Evolutionary conservation across 495 filamentous ascomycete species (phyloP).

Genomic region (Hyphodiscus hymeniophilus): DNA sequence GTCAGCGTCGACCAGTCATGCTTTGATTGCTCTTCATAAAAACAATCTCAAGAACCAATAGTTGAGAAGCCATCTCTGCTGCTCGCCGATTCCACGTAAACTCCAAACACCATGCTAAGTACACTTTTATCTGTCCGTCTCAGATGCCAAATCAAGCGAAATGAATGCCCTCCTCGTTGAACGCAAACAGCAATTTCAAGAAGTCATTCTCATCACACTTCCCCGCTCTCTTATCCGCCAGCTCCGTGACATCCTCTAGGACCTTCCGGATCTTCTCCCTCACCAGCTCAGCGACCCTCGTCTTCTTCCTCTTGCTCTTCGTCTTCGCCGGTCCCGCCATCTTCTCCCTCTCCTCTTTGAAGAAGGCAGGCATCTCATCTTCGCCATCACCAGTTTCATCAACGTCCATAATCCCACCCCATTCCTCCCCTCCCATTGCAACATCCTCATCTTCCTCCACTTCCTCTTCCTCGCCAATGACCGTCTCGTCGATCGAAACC

Average conservation of each 20-base stretch:
- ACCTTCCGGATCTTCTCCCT: constrained; percentile 77
- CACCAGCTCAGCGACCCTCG: constrained; percentile 68
- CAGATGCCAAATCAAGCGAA: constrained; percentile 54
- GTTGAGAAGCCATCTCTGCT: neutral
- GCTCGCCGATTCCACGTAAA: neutral
- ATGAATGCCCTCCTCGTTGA: constrained; percentile 89
- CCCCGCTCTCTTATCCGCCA: constrained; percentile 72
- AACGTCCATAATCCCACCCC: constrained; percentile 43
- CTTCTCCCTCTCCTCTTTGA: constrained; percentile 56
- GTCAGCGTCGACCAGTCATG: too few relatives aligned
- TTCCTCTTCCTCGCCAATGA: constrained; percentile 37
- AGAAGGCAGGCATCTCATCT: constrained; percentile 62
- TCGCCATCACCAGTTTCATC: constrained; percentile 42
- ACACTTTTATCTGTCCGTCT: neutral
- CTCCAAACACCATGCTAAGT: constrained; percentile 20
- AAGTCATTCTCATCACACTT: constrained; percentile 91
- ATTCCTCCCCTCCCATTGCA: constrained; percentile 41
- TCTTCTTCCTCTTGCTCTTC: constrained; percentile 54
- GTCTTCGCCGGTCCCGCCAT: constrained; percentile 36
- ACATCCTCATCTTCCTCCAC: constrained; percentile 34
- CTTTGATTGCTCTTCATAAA: too few relatives aligned
- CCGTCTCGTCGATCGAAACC: constrained; percentile 65
- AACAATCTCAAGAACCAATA: too few relatives aligned
- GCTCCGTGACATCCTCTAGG: constrained; percentile 61
- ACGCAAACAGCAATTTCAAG: constrained; percentile 51